Evolutionary conservation across 805 yeast species (phyloP).

Genomic region (Torulaspora indica): DNA sequence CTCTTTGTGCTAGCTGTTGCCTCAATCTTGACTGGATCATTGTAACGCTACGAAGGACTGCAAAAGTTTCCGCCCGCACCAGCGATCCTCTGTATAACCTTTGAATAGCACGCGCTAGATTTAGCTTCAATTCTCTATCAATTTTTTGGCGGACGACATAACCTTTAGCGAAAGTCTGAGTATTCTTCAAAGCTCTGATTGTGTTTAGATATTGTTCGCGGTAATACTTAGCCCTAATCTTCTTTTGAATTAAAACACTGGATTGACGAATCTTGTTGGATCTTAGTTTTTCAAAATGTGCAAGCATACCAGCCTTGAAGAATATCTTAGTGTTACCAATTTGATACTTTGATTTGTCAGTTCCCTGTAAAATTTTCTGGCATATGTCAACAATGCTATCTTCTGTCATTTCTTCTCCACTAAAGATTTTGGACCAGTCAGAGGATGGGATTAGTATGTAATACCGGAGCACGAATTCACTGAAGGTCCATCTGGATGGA

Average conservation of each 20-base stretch:
- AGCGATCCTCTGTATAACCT: slow-evolving; percentile 53
- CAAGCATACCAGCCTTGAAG: slow-evolving; percentile 95
- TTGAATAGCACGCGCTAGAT: slow-evolving; percentile 73
- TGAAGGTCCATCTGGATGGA: slow-evolving; percentile 94
- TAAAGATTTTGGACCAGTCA: slow-evolving; percentile 57
- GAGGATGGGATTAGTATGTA: slow-evolving; percentile 72
- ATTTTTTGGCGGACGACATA: slow-evolving; percentile 51
- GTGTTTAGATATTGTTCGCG: slow-evolving; percentile 57
- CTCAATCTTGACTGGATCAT: slow-evolving; percentile 50
- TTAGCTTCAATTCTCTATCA: slow-evolving; percentile 50
- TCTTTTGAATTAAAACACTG: slow-evolving; percentile 81
- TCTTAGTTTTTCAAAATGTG: slow-evolving; percentile 80
- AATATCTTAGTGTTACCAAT: slow-evolving; percentile 90
- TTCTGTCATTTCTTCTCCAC: slow-evolving; percentile 43
- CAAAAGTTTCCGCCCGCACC: slow-evolving; percentile 39
- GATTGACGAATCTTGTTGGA: slow-evolving; percentile 67
- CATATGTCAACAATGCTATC: slow-evolving; percentile 59
- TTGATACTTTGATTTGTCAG: slow-evolving; percentile 69
- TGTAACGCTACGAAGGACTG: slow-evolving; percentile 33
- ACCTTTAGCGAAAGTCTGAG: slow-evolving; percentile 68
- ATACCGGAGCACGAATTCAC: slow-evolving; percentile 86
- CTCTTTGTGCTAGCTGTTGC: slow-evolving; percentile 49
- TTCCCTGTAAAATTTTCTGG: slow-evolving; percentile 54
- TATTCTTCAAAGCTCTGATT: slow-evolving; percentile 48
- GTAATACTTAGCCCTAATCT: slow-evolving; percentile 59